phyloP scores from a whole-genome alignment of 2,329 filamentous ascomycete species.

The Colletotrichum sp. region DNA sequence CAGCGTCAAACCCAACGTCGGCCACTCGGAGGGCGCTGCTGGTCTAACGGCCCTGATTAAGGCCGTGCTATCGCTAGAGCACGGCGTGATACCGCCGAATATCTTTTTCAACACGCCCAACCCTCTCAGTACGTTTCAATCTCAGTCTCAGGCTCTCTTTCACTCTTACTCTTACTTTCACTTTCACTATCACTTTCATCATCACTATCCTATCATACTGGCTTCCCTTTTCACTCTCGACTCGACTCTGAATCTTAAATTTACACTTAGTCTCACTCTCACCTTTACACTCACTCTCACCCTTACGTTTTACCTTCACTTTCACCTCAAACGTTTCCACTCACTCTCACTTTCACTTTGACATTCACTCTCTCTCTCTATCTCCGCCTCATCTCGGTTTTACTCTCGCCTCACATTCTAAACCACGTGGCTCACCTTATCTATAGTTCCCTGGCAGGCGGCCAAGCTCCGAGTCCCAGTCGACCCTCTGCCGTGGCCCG shows the following conservation, averaged over 20 bases:
- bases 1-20: conserved; percentile 40
- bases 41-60: conserved; percentile 50
- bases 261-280: background rate
- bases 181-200: background rate
- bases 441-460: conserved; percentile 5
- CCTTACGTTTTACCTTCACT: background rate
- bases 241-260: background rate
- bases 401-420: background rate
- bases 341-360: background rate
- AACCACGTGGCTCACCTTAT: background rate
- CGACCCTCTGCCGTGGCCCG: conserved; percentile 33
- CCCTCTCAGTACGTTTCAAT: conserved; percentile 18
- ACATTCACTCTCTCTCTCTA: background rate
- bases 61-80: conserved; percentile 41
- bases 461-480: conserved; percentile 30
- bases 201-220: background rate
- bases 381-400: too few species aligned
- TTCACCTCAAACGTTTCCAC: background rate
- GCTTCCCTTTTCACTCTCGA: background rate
- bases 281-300: background rate
- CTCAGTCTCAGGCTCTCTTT: background rate
- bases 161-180: background rate
- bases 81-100: conserved; percentile 41
- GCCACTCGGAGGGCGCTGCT: conserved; percentile 48
- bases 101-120: conserved; percentile 37